Evolutionary conservation across 2,329 filamentous ascomycete species (phyloP), one percentile per base, ranked within the genome.

Genomic region (Alternaria sp.): DNA sequence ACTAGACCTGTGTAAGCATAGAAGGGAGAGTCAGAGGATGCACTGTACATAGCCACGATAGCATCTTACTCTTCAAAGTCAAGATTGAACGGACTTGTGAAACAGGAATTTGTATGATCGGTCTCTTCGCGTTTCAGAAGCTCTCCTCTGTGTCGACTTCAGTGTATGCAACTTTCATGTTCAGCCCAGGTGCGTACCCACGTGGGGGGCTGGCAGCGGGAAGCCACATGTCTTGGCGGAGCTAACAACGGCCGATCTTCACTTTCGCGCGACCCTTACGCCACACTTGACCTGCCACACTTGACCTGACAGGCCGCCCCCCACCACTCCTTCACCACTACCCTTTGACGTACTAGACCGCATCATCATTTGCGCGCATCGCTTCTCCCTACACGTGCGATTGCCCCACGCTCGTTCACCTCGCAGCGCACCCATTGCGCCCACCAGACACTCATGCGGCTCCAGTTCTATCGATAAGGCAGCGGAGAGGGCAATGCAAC

Each of bases 401-500:
- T 26, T 34, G 20, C 32, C 26, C 3, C 32, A 46, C 39, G 22
- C 57, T 56, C 53, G 9, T 51, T 47, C 32, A 12, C 12, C 22
- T 42, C 46, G 38, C 52, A 57, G 67, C 64, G 69, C 65, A 57
- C 57, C 62, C 26, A 48, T 52, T 62, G 67, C 66, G 67, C 66
- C 51, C 48, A 51, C 34, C 30, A 51, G 43, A 59, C 41, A 49
- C 61, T 51, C 63, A 71, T 70, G 68, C 62, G 59, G 67, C 54
- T 59, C 56, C 63, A 43, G 51, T 43, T 28, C 51, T 57, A 56
- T 63, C 60, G 65, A 63, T 71, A 66, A 65, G 60, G 61, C 51
- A 71, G 68, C 59, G 68, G 51, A 66, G 68, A 68, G 68, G 65
- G 67, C 64, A 66, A 79, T 79, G 77, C 80, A 79, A 73, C 80